A percentile compares a stretch with the other conserved stretches of the same genome.
These are phyloP conservation scores for Candida broadrunensis DNA, from an alignment of 805 yeast genomes.

Conservation along the genomic window DNA sequence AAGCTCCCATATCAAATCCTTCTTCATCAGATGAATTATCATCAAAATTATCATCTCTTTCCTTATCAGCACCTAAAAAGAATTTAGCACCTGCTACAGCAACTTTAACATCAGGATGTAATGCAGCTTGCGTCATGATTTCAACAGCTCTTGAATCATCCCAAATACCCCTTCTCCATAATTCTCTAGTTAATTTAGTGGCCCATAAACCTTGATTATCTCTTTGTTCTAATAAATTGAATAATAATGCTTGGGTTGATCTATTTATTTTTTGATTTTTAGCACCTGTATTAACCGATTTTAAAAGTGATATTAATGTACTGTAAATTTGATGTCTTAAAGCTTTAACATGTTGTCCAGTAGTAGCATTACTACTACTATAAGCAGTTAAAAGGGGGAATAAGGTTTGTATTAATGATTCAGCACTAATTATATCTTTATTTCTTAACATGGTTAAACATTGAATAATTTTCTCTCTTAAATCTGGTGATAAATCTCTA, in stretches of 20 bases:
- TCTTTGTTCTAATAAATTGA: slow-evolving; percentile 79
- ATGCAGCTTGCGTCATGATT: slow-evolving; percentile 92
- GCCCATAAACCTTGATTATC: slow-evolving; percentile 91
- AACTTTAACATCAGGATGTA: slow-evolving; percentile 83
- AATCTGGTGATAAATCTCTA: slow-evolving; percentile 74
- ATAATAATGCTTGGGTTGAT: slow-evolving; percentile 87
- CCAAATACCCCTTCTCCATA: slow-evolving; percentile 99
- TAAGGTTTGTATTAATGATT: slow-evolving; percentile 75
- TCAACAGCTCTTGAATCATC: slow-evolving; percentile 97
- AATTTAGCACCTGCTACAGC: slow-evolving; percentile 87
- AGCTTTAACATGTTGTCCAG: slow-evolving; percentile 72
- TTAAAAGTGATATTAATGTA: slow-evolving; percentile 73
- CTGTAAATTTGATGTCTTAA: slow-evolving; percentile 79
- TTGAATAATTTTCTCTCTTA: slow-evolving; percentile 88
- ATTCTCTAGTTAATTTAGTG: slow-evolving; percentile 86
- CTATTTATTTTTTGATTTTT: slow-evolving; percentile 87
- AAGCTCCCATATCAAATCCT: slow-evolving; percentile 65
- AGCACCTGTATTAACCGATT: slow-evolving; percentile 81
- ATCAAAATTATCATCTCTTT: slow-evolving; percentile 79
- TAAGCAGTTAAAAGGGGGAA: slow-evolving; percentile 83
- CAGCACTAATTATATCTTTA: slow-evolving; percentile 75
- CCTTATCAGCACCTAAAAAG: slow-evolving; percentile 93
- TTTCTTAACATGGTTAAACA: slow-evolving; percentile 88
- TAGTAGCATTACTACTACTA: slow-evolving; percentile 41
- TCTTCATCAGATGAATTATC: slow-evolving; percentile 70